Evolutionary conservation across 73 alveolate genomes (phyloP), one percentile per base, ranked within the genome.

Genomic region (Tetrahymena borealis): DNA sequence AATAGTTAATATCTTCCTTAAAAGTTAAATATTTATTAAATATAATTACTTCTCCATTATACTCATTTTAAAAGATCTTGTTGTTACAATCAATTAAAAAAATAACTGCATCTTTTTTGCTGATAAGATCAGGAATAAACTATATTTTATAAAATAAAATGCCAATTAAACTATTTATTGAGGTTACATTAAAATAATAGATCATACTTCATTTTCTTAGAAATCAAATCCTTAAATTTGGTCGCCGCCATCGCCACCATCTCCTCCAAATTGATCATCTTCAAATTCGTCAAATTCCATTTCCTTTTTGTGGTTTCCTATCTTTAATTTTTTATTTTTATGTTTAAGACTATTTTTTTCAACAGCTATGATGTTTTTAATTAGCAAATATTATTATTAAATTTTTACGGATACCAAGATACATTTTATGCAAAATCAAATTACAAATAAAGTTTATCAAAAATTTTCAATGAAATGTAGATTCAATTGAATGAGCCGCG

Each of bases 101-200:
- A 36, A 93, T 85, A 78, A 93, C 95, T 1, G 95, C 95, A 93
- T 93, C 95, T 93, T 93, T 93, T 40, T 93, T 93, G 38, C 93
- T 79, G 13, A 60, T 79, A 20, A 39, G 32, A 93, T 93, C 95
- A 33, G 78, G 91, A 11, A 85, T 90, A 9, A 77, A 60, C 85
- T 60, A 6, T 60, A 24, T 60, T 24, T 20, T 60, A 24, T 60
- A 24, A 0, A 60, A 24, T 7, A 1, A 24, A 60, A 24, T 20
- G 85, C 28, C 37, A 24, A 24, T 60, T 13, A 9, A 4, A 60
- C 38, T 41, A 41, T 0, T 18, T 24, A 60, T 24, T n/a, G n/a
- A n/a, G n/a, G n/a, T n/a, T n/a, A n/a, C n/a, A n/a, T n/a, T n/a
- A n/a, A n/a, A n/a, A n/a, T n/a, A n/a, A n/a, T n/a, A n/a, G n/a